Conservation (phyloP, 768 basidiomycete species). For the Mycena pura region DNA sequence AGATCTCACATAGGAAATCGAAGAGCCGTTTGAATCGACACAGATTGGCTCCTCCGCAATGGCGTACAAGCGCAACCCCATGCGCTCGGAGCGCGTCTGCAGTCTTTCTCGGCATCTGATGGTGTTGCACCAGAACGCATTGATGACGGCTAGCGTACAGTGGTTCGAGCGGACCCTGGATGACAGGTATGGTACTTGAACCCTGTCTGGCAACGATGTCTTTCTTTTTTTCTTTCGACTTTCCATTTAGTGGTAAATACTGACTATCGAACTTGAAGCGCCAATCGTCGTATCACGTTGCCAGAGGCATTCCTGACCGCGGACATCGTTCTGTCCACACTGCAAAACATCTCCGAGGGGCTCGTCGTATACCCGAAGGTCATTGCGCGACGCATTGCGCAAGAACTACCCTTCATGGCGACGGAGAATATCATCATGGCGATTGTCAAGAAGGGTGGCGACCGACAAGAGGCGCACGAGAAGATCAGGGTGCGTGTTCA, state of each 20-base stretch:
- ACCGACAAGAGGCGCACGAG: conserved; percentile 97
- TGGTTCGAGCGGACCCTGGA: conserved; percentile 99
- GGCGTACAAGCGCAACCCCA: conserved; percentile 99
- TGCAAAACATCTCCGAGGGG: conserved; percentile 97
- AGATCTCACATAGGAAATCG: conserved; percentile 93
- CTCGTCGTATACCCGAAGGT: conserved; percentile 99
- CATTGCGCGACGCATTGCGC: conserved; percentile 87
- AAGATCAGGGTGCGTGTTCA: conserved; percentile 74
- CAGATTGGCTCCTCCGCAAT: conserved; percentile 98
- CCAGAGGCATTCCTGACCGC: conserved; percentile 98
- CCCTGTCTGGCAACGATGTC: not conserved
- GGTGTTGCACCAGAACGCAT: conserved; percentile 93
- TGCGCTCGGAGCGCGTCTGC: conserved; percentile 98
- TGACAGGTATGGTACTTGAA: conserved; percentile 67
- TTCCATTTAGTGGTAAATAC: too few relatives aligned
- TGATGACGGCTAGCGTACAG: conserved; percentile 94
- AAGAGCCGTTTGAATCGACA: conserved; percentile 98
- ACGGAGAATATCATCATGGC: conserved; percentile 99
- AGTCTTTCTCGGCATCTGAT: conserved; percentile 95
- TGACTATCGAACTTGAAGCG: too few relatives aligned
- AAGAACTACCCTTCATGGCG: conserved; percentile 99
- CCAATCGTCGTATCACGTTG: conserved; percentile 94
- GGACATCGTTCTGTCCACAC: conserved; percentile 93
- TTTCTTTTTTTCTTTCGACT: not conserved
- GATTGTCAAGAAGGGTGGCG: conserved; percentile 92